phyloP scores from a whole-genome alignment of 257 asterid genomes.

The Gentiana dahurica region DNA sequence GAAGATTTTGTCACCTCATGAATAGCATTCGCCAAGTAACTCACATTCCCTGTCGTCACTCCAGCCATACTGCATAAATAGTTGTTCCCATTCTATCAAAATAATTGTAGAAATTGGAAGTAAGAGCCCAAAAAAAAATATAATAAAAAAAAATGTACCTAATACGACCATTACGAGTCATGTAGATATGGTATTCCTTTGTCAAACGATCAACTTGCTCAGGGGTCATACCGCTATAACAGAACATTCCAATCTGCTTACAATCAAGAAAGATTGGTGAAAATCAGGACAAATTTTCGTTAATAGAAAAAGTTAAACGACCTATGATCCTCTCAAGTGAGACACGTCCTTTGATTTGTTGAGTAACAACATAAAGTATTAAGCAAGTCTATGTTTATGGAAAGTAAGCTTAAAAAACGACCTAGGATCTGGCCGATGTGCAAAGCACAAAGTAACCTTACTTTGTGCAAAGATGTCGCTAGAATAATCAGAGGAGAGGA shows the following conservation, averaged over 20 bases:
- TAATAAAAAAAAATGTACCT: constrained; percentile 45
- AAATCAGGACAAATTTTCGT: background rate
- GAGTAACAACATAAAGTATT: too few species aligned
- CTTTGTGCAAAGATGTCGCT: too few species aligned
- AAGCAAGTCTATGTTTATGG: too few species aligned
- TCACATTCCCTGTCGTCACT: constrained; percentile 83
- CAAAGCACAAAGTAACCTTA: too few species aligned
- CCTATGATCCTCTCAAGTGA: too few species aligned
- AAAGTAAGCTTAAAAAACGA: too few species aligned
- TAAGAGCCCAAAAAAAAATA: background rate
- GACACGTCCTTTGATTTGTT: too few species aligned
- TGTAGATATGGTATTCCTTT: constrained; percentile 72
- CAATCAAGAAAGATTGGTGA: background rate
- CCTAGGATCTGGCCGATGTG: too few species aligned
- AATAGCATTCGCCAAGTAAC: constrained; percentile 84
- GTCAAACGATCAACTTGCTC: constrained; percentile 98
- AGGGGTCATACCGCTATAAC: constrained; percentile 94
- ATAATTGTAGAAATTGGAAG: background rate
- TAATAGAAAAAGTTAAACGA: too few species aligned
- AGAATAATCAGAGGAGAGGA: too few species aligned
- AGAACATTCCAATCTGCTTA: constrained; percentile 92
- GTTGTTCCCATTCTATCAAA: background rate
- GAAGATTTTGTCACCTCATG: constrained; percentile 74
- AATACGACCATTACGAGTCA: constrained; percentile 96
- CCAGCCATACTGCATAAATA: constrained; percentile 79